phyloP scores from a whole-genome alignment of 2,329 filamentous ascomycete genomes.

The Tolypocladium capitatum region DNA sequence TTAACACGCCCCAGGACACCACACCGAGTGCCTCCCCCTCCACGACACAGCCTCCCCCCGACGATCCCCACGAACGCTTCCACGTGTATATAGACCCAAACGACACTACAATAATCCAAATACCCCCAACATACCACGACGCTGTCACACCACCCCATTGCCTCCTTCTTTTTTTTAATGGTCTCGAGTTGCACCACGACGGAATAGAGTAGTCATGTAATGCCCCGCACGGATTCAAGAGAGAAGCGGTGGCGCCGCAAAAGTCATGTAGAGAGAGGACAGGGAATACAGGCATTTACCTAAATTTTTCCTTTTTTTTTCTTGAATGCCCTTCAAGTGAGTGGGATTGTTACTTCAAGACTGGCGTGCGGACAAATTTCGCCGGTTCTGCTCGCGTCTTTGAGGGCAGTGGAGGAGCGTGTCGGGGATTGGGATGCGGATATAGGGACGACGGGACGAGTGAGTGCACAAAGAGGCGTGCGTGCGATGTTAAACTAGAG shows the following conservation, averaged over 20 bases:
- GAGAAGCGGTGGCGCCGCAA: slow-evolving; percentile 21
- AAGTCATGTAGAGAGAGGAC: slow-evolving; percentile 30
- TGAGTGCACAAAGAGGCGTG: background rate
- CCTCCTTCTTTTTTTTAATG: slow-evolving; percentile 10
- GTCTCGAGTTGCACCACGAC: slow-evolving; percentile 15
- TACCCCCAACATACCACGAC: slow-evolving; percentile 18
- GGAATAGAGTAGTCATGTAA: slow-evolving; percentile 30
- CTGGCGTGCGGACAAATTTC: background rate
- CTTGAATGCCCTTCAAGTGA: slow-evolving; percentile 22
- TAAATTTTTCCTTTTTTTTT: slow-evolving; percentile 9
- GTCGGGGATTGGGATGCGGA: background rate
- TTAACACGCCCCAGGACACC: background rate
- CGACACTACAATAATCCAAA: slow-evolving; percentile 25
- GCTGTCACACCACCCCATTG: slow-evolving; percentile 11
- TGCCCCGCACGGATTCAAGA: slow-evolving; percentile 17
- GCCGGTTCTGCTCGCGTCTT: background rate
- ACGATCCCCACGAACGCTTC: slow-evolving; percentile 24
- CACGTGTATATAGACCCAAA: slow-evolving; percentile 25
- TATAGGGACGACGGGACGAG: background rate
- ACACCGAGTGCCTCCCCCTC: slow-evolving; percentile 5
- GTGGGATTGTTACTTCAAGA: slow-evolving; percentile 10
- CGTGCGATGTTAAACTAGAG: background rate
- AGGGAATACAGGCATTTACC: slow-evolving; percentile 23
- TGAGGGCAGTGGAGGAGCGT: background rate
- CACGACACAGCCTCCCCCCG: slow-evolving; percentile 17